These are phyloP conservation scores for Globisporangium emineosum DNA, from an alignment of 352 stramenopile genomes.

Conservation along the genomic window DNA sequence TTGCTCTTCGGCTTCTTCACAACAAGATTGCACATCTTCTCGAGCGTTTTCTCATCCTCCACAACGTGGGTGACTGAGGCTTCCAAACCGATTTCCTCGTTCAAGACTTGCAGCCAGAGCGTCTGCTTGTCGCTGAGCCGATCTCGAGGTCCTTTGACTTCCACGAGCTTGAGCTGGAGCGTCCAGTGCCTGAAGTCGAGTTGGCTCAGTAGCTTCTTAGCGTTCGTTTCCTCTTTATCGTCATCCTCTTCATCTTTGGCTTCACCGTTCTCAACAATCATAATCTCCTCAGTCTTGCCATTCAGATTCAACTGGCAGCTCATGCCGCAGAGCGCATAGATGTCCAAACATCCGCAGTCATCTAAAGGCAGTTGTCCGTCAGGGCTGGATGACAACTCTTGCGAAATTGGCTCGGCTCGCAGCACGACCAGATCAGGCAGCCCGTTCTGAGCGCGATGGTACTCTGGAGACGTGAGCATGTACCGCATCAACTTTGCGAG, in stretches of 20 bases:
- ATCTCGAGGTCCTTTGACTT: slow-evolving; percentile 86
- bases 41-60: slow-evolving; percentile 47
- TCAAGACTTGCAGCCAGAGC: slow-evolving; percentile 75
- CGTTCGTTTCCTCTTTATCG: slow-evolving; percentile 16
- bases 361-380: slow-evolving; percentile 18
- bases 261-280: background rate
- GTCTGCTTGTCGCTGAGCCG: slow-evolving; percentile 79
- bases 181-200: slow-evolving; percentile 13
- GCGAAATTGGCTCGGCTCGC: slow-evolving; percentile 18
- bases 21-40: slow-evolving; percentile 26
- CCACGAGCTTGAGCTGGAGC: slow-evolving; percentile 60
- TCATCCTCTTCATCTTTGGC: slow-evolving; percentile 4
- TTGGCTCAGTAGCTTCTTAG: slow-evolving; percentile 19
- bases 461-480: slow-evolving; percentile 69
- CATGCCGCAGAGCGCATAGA: slow-evolving; percentile 56
- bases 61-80: slow-evolving; percentile 71
- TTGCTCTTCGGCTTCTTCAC: slow-evolving; percentile 22
- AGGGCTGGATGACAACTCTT: background rate
- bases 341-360: slow-evolving; percentile 37
- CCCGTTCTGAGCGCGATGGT: slow-evolving; percentile 67
- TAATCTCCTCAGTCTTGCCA: background rate
- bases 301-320: slow-evolving; percentile 47
- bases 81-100: slow-evolving; percentile 47
- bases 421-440: slow-evolving; percentile 68
- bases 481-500: slow-evolving; percentile 51